A percentile compares a stretch with the other conserved stretches of the same genome.
Conservation (phyloP, 305 asterid species). For the Coffea humblotiana region DNA sequence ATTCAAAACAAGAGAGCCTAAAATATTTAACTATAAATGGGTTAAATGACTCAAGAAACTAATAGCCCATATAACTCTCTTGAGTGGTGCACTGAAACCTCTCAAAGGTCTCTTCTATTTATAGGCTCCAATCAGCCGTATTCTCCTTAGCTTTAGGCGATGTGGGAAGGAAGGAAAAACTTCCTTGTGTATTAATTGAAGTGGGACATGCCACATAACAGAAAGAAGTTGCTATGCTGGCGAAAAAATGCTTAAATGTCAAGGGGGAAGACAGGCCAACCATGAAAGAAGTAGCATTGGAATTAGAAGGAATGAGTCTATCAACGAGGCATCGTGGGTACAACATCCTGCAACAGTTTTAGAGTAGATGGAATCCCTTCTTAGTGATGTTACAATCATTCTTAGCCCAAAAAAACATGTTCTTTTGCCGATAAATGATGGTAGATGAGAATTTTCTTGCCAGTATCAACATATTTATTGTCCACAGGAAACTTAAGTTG, state of each 20-base stretch:
- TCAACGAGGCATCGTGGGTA: neutral
- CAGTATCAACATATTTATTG: neutral
- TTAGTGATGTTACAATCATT: neutral
- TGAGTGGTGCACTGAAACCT: no score
- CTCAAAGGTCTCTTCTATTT: no score
- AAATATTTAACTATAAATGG: no score
- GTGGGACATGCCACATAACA: no score
- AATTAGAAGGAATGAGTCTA: neutral
- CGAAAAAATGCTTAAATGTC: slow-evolving; percentile 3
- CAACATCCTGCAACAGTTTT: neutral
- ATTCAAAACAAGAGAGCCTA: no score
- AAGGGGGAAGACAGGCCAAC: slow-evolving; percentile 12
- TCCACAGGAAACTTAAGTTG: neutral
- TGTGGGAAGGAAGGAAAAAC: no score
- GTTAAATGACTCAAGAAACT: no score
- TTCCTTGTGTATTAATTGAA: no score
- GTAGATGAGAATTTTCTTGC: neutral
- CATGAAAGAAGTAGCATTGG: slow-evolving; percentile 18
- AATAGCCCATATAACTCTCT: no score
- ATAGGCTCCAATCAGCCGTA: no score
- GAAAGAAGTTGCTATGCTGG: slow-evolving; percentile 2
- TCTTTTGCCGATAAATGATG: neutral
- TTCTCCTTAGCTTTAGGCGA: no score
- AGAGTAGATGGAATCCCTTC: neutral
- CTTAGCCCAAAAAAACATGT: neutral